Evolutionary conservation across 305 asterid species (phyloP), one percentile per base, ranked within the genome.

Genomic region (Withania somnifera): DNA sequence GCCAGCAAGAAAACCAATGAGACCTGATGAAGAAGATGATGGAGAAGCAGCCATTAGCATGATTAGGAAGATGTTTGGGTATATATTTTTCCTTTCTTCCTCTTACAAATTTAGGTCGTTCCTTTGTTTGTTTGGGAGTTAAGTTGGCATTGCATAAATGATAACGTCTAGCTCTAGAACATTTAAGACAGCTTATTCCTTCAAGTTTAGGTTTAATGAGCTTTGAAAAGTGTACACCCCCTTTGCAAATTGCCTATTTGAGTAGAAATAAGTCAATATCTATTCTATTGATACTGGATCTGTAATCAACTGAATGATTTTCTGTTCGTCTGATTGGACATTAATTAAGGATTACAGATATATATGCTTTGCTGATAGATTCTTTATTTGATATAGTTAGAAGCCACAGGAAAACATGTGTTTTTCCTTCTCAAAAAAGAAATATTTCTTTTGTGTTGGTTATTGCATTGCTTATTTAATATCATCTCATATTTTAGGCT

Each of bases 51-150:
- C 91, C 38, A 84, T 89, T 52, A 79, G 68, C 63, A 77, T 89
- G 92, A 89, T 95, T 83, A 93, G 98, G 88, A 26, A 85, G 40
- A 88, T 95, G 93, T 88, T 89, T 19, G 19, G 97, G 99, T 93
- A 89, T 84, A 58, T 81, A 81, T 77, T 40, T 11, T 2, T 47
- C 32, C 54, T 34, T 11, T 34, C 45, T 15, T 38, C 17, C 82
- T 52, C 2, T 7, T 61, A 24, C 75, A 83, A 30, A 69, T 60
- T 58, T 40, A 56, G 22, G 26, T 26, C 20, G 19, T 68, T 53
- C 8, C 28, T 66, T 56, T 68, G 11, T 10, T 50, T 2, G 9
- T 24, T 11, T 78, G 68, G 54, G 45, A 54, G 78, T 69, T 22
- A 32, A 69, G 63, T 28, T 15, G 57, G 20, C 79, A 42, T 45